A percentile compares a stretch with the other conserved stretches of the same genome.
These are phyloP conservation scores for Fraxinus cuspidata DNA, from an alignment of 257 asterid species.

Conservation along the genomic window DNA sequence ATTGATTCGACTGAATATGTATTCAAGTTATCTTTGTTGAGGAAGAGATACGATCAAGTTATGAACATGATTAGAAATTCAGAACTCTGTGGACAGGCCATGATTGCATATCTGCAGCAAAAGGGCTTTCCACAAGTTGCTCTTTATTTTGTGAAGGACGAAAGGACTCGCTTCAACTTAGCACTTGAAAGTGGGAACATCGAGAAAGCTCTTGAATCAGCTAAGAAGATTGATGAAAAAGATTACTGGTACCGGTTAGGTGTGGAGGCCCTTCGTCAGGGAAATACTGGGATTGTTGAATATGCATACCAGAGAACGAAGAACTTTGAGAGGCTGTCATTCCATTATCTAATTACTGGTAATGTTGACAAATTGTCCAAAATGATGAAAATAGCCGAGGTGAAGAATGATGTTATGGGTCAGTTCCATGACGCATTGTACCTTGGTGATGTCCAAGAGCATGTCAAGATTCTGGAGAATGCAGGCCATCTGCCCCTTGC, in stretches of 20 bases:
- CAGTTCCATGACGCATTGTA: conserved; percentile 90
- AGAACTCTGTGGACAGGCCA: conserved; percentile 96
- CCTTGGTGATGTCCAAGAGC: conserved; percentile 83
- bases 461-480: conserved; percentile 75
- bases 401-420: conserved; percentile 87
- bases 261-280: conserved; percentile 98
- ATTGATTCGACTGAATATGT: conserved; percentile 89
- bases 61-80: conserved; percentile 94
- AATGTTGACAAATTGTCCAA: conserved; percentile 76
- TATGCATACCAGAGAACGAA: conserved; percentile 90
- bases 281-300: conserved; percentile 89
- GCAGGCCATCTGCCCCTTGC: conserved; percentile 87
- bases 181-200: conserved; percentile 96
- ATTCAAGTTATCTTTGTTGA: conserved; percentile 69
- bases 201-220: conserved; percentile 88
- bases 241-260: conserved; percentile 94
- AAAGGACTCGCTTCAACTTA: conserved; percentile 79
- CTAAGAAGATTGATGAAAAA: conserved; percentile 84
- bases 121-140: conserved; percentile 99
- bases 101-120: conserved; percentile 98
- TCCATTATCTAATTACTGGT: conserved; percentile 83
- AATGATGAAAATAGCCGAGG: conserved; percentile 96
- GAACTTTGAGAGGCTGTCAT: conserved; percentile 87
- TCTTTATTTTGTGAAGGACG: conserved; percentile 94
- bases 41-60: conserved; percentile 87